Evolutionary conservation across 257 asterid species (phyloP).

Genomic region (Lantana camara): DNA sequence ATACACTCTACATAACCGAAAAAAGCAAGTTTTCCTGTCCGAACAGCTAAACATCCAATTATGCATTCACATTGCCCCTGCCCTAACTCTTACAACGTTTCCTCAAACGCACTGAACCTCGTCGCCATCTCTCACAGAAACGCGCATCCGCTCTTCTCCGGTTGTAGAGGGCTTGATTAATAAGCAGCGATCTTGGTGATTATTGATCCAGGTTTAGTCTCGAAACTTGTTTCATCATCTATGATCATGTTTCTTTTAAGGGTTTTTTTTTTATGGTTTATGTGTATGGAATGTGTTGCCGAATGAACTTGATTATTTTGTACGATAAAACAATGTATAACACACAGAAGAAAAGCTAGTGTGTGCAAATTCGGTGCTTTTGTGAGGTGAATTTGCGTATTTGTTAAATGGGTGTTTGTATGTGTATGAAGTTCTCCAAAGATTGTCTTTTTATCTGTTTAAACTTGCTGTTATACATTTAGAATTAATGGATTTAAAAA

Average conservation of each 20-base stretch:
- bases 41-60: too few species aligned
- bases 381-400: background rate
- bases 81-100: too few species aligned
- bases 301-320: background rate
- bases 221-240: background rate
- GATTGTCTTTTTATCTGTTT: background rate
- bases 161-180: background rate
- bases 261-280: background rate
- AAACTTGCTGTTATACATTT: background rate
- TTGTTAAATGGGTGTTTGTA: background rate
- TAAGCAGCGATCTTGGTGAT: constrained; percentile 10
- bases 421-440: background rate
- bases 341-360: background rate
- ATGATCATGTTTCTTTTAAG: background rate
- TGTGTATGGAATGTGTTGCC: background rate
- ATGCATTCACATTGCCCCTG: too few species aligned
- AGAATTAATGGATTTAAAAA: background rate
- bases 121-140: background rate
- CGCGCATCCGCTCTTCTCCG: background rate
- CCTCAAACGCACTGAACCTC: too few species aligned
- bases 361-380: background rate
- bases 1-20: too few species aligned
- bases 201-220: background rate
- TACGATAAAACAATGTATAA: background rate
- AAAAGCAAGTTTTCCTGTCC: too few species aligned